Evolutionary conservation across 202 grass and related monocot genomes (phyloP).

Genomic region (Hordeum pubiflorum): DNA sequence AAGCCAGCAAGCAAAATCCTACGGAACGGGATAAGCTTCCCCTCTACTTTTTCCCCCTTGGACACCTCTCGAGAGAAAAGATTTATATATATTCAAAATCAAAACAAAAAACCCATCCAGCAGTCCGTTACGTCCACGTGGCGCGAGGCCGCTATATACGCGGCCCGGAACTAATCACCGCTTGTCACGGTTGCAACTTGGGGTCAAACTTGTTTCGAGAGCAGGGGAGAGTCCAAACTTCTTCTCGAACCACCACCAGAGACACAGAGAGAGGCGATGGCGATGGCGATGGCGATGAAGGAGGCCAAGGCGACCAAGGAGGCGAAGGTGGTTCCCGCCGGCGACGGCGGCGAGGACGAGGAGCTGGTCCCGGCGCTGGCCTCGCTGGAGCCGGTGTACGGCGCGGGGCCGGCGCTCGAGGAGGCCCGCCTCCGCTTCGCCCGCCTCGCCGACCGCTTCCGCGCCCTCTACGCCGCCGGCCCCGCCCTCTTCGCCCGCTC

Average conservation of each 20-base stretch:
- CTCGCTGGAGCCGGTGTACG: slow-evolving; percentile 69
- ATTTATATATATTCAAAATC: too few species aligned
- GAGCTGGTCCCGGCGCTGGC: slow-evolving; percentile 53
- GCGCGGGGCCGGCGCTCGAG: slow-evolving; percentile 53
- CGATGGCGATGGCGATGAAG: too few species aligned
- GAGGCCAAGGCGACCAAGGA: neutral
- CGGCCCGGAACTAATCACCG: neutral
- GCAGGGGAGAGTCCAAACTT: neutral
- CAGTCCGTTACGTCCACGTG: neutral
- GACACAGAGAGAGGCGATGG: neutral
- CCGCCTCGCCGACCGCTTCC: slow-evolving; percentile 67
- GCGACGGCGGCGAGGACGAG: neutral
- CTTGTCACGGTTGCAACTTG: neutral
- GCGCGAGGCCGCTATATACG: neutral
- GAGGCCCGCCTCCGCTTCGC: slow-evolving; percentile 81
- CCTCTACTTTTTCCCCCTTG: too few species aligned
- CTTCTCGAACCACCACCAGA: neutral
- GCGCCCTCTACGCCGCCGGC: slow-evolving; percentile 42
- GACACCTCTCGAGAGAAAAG: too few species aligned
- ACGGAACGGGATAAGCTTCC: too few species aligned
- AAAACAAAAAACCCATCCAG: too few species aligned
- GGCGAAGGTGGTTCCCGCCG: neutral
- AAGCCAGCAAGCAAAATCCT: too few species aligned
- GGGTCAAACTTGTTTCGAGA: neutral
- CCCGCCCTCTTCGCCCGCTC: slow-evolving; percentile 74